These are phyloP conservation scores for Cryptosporidium tyzzeri DNA, from an alignment of 169 alveolate genomes.

Conservation along the genomic window DNA sequence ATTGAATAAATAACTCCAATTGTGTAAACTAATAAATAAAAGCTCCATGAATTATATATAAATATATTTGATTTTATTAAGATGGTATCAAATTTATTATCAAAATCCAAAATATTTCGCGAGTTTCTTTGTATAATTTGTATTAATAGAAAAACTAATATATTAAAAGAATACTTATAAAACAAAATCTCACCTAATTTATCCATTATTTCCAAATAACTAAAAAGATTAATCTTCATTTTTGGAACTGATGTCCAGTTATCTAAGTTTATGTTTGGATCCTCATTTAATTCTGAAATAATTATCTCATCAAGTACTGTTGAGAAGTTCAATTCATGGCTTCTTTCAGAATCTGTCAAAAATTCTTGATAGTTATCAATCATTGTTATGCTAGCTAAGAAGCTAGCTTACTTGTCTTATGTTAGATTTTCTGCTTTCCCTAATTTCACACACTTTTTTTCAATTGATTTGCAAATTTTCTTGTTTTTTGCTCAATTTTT, in stretches of 20 bases:
- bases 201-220: background rate
- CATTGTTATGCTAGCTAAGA: background rate
- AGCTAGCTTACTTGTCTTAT: background rate
- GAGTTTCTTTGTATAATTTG: background rate
- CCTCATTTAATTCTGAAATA: constrained; percentile 30
- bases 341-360: background rate
- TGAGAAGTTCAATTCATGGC: background rate
- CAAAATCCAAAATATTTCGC: background rate
- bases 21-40: background rate
- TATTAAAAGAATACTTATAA: background rate
- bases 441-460: background rate
- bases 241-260: constrained; percentile 44
- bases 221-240: background rate
- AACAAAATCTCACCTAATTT: constrained; percentile 2
- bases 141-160: background rate
- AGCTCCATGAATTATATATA: background rate
- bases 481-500: too few relatives aligned
- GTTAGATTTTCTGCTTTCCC: background rate
- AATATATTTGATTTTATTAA: background rate
- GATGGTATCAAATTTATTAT: background rate
- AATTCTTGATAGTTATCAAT: background rate
- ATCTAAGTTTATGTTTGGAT: background rate
- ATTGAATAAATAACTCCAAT: constrained; percentile 19
- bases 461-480: too few relatives aligned
- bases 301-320: constrained; percentile 27